These are phyloP conservation scores for Prototheca cutis DNA, from an alignment of 163 green algal species.

Conservation along the genomic window DNA sequence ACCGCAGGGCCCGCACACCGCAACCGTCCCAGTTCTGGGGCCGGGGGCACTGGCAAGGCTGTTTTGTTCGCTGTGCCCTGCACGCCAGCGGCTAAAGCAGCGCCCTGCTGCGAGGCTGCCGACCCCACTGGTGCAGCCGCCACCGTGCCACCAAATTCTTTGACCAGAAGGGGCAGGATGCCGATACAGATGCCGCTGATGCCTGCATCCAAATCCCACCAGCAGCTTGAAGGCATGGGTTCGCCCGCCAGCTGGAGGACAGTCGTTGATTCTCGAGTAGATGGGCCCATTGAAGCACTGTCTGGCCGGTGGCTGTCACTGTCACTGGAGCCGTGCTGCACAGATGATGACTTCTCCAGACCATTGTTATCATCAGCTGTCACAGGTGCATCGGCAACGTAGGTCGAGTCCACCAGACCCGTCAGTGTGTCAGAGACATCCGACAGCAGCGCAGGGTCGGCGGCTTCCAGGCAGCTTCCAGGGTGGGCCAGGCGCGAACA, in stretches of 20 bases:
- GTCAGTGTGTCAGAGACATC: background rate
- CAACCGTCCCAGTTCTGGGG: too few relatives aligned
- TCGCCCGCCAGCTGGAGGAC: background rate
- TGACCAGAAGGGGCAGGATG: constrained; percentile 1
- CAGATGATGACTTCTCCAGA: too few relatives aligned
- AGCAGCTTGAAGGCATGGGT: background rate
- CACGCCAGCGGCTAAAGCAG: too few relatives aligned
- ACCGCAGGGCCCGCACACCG: background rate
- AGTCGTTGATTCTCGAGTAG: too few relatives aligned
- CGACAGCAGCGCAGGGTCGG: background rate
- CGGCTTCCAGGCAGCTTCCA: background rate
- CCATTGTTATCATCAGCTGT: too few relatives aligned
- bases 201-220: constrained; percentile 1
- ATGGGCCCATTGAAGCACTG: too few relatives aligned
- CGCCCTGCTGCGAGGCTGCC: background rate
- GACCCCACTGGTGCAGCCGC: background rate
- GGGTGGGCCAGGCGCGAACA: background rate
- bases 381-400: background rate
- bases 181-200: background rate
- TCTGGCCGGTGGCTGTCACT: too few relatives aligned
- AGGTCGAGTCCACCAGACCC: background rate
- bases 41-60: too few relatives aligned
- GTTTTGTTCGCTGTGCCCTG: too few relatives aligned
- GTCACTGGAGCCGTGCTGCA: too few relatives aligned
- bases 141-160: background rate